These are phyloP conservation scores for Metschnikowia drakensbergensis DNA, from an alignment of 805 yeast species.

Conservation along the genomic window DNA sequence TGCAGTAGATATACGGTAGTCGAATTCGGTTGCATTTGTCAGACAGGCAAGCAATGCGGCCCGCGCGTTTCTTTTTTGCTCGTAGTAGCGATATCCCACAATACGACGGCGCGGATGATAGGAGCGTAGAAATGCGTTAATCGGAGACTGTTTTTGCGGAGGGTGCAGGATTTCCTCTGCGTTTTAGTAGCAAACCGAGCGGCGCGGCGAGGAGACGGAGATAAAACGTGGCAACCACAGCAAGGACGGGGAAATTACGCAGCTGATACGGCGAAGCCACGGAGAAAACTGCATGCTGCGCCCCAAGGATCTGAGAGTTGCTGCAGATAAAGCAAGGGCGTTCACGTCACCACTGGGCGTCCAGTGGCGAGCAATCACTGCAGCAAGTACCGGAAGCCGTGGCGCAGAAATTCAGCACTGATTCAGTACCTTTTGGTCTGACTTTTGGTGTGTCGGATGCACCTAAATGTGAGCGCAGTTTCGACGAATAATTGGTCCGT, in stretches of 20 bases:
- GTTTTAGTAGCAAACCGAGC: background rate
- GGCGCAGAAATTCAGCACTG: too few relatives aligned
- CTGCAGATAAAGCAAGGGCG: background rate
- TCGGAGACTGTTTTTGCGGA: background rate
- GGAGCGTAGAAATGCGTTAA: background rate
- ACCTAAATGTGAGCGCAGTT: background rate
- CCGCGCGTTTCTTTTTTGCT: constrained; percentile 6
- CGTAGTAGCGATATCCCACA: background rate
- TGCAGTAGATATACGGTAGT: background rate
- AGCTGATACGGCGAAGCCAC: background rate
- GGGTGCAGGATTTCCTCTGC: background rate
- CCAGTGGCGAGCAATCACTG: background rate
- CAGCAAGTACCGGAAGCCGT: too few relatives aligned
- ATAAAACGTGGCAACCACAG: background rate
- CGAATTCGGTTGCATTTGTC: background rate
- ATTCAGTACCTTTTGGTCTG: too few relatives aligned
- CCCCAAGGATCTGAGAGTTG: background rate
- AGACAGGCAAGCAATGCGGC: background rate
- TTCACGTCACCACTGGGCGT: background rate
- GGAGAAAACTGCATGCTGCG: background rate
- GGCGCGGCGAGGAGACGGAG: background rate
- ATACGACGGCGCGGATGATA: background rate
- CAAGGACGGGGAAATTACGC: background rate
- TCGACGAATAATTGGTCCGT: background rate
- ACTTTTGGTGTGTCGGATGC: background rate